Percentiles rank a stretch among this genome's conserved stretches.
Evolutionary conservation across 2,329 filamentous ascomycete genomes (phyloP).

Genomic region (Epichloe sylvatica): DNA sequence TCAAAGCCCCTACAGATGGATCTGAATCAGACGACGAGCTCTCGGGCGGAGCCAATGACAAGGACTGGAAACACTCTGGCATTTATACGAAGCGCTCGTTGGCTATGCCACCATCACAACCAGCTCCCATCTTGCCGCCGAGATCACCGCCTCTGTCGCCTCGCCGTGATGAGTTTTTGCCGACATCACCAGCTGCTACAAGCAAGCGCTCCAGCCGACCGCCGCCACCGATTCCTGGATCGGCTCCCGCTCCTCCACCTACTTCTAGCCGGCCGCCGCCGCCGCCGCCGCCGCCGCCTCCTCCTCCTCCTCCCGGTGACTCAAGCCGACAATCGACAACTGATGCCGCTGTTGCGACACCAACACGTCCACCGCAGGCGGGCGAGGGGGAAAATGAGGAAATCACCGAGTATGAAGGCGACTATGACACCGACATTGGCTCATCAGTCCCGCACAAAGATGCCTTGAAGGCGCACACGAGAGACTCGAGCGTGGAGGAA

Average conservation of each 20-base stretch:
- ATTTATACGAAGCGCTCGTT: constrained; percentile 19
- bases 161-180: constrained; percentile 26
- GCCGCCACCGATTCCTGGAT: constrained; percentile 47
- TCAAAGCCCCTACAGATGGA: constrained; percentile 57
- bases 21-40: constrained; percentile 85
- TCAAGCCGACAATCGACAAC: constrained; percentile 45
- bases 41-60: constrained; percentile 37
- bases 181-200: constrained; percentile 25
- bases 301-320: constrained; percentile 28
- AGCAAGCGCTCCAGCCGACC: constrained; percentile 43
- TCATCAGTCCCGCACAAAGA: constrained; percentile 91
- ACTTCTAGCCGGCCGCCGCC: constrained; percentile 49
- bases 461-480: constrained; percentile 68
- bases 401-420: constrained; percentile 87
- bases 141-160: constrained; percentile 23
- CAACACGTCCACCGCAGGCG: constrained; percentile 27
- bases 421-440: constrained; percentile 95
- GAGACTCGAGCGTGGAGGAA: constrained; percentile 64
- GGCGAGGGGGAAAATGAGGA: constrained; percentile 61
- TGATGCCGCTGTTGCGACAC: constrained; percentile 33
- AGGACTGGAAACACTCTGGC: constrained; percentile 24
- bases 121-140: constrained; percentile 13
- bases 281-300: constrained; percentile 19
- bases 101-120: constrained; percentile 30
- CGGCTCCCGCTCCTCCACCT: constrained; percentile 31